Conservation (phyloP, 2,329 filamentous ascomycete genomes). For the Thielaviopsis euricoi region DNA sequence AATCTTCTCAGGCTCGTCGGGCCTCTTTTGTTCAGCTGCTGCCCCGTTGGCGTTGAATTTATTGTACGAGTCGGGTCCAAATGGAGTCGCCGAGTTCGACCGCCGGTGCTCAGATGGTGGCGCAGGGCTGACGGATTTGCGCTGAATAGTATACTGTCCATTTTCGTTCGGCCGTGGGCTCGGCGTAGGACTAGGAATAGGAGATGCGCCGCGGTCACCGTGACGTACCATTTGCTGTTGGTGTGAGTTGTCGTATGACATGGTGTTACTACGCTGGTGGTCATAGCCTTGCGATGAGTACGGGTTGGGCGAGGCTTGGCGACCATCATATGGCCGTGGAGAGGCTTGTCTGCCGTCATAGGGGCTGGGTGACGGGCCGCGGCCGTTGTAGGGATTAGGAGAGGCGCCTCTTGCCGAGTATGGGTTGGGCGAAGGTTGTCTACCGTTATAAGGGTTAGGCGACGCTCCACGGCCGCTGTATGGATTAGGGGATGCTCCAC, state of each 20-base stretch:
- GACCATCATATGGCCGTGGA: background rate
- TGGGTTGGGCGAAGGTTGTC: background rate
- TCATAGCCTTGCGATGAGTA: constrained; percentile 5
- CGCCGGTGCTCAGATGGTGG: constrained; percentile 36
- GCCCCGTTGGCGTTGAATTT: constrained; percentile 45
- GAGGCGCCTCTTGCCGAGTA: background rate
- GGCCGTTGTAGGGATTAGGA: background rate
- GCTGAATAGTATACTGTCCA: constrained; percentile 37
- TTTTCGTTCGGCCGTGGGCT: constrained; percentile 22
- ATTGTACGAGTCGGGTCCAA: constrained; percentile 62
- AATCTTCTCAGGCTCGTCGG: constrained; percentile 44
- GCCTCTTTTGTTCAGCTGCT: constrained; percentile 19
- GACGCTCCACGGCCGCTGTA: background rate
- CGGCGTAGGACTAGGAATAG: constrained; percentile 10
- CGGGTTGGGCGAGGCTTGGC: background rate
- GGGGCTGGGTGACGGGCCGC: constrained; percentile 1
- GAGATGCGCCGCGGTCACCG: constrained; percentile 5
- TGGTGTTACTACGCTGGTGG: constrained; percentile 1
- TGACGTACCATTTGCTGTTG: constrained; percentile 6
- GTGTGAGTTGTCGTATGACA: background rate
- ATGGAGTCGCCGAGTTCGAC: constrained; percentile 44
- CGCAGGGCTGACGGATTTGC: constrained; percentile 61
- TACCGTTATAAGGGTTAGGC: background rate
- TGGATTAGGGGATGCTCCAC: background rate
- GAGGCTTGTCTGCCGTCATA: background rate